Evolutionary conservation across 257 asterid genomes (phyloP).

Genomic region (Thymus mandschuricus): DNA sequence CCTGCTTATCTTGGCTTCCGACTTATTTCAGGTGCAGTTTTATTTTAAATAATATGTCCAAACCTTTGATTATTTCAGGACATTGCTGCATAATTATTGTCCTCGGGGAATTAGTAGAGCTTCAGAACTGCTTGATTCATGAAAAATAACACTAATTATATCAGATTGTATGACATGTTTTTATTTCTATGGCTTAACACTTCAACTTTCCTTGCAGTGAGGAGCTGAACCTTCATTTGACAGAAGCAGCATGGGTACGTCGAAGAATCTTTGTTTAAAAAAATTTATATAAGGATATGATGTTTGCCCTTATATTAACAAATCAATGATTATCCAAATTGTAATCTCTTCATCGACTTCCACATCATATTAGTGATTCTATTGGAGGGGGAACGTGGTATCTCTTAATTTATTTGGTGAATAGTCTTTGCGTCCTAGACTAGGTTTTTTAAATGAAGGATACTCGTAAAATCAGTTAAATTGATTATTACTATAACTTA

Average conservation of each 20-base stretch:
- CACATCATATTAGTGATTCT: too few species aligned
- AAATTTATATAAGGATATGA: conserved; percentile 3
- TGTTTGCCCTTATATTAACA: conserved; percentile 13
- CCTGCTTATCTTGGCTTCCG: conserved; percentile 96
- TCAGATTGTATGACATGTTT: neutral
- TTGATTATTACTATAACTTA: too few species aligned
- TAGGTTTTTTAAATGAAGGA: too few species aligned
- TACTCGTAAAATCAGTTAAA: too few species aligned
- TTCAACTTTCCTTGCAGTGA: conserved; percentile 64
- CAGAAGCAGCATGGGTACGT: conserved; percentile 98
- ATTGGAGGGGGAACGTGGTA: too few species aligned
- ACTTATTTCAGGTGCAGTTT: conserved; percentile 85
- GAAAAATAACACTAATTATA: neutral
- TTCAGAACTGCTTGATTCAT: neutral
- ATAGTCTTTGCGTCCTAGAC: too few species aligned
- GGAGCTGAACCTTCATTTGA: conserved; percentile 86
- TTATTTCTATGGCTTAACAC: conserved; percentile 22
- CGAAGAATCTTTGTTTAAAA: conserved; percentile 25
- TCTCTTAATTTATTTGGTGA: too few species aligned
- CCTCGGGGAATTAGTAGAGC: conserved; percentile 16
- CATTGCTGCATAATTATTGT: conserved; percentile 11
- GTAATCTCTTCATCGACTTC: conserved; percentile 10
- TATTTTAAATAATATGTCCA: neutral
- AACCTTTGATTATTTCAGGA: conserved; percentile 1
- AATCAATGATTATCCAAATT: conserved; percentile 23